Conservation (phyloP, 805 yeast genomes). For the Hanseniaspora taiwanica region DNA sequence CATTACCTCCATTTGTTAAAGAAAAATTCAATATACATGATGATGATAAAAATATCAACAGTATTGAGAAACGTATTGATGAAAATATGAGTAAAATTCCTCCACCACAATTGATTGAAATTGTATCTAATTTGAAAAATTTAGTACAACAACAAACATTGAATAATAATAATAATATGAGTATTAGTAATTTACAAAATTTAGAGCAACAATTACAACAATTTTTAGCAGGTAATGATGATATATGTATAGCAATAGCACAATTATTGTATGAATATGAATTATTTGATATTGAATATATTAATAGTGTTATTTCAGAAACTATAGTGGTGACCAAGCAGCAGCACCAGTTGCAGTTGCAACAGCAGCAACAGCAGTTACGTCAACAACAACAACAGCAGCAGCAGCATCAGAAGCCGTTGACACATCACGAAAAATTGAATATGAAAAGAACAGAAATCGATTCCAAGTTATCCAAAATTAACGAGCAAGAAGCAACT, state of each 20-base stretch:
- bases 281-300: conserved; percentile 26
- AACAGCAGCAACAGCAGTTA: conserved; percentile 6
- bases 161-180: too few species aligned
- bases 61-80: conserved; percentile 26
- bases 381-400: conserved; percentile 6
- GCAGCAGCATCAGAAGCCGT: conserved; percentile 7
- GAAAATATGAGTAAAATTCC: conserved; percentile 48
- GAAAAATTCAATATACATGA: too few species aligned
- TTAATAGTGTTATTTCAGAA: conserved; percentile 2
- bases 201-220: conserved; percentile 34
- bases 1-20: conserved; percentile 37
- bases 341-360: conserved; percentile 7
- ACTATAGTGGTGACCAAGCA: not conserved
- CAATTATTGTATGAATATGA: conserved; percentile 73
- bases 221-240: conserved; percentile 39
- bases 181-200: too few species aligned
- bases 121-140: conserved; percentile 52
- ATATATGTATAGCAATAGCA: conserved; percentile 53
- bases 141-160: conserved; percentile 21
- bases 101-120: conserved; percentile 53
- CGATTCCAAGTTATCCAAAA: conserved; percentile 33
- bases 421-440: not conserved
- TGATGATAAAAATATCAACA: too few species aligned
- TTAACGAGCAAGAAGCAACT: conserved; percentile 32
- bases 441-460: conserved; percentile 4